A percentile compares a stretch with the other conserved stretches of the same genome.
These are phyloP conservation scores for Ambrosiella beaveri DNA, from an alignment of 2,329 filamentous ascomycete genomes.

Conservation along the genomic window DNA sequence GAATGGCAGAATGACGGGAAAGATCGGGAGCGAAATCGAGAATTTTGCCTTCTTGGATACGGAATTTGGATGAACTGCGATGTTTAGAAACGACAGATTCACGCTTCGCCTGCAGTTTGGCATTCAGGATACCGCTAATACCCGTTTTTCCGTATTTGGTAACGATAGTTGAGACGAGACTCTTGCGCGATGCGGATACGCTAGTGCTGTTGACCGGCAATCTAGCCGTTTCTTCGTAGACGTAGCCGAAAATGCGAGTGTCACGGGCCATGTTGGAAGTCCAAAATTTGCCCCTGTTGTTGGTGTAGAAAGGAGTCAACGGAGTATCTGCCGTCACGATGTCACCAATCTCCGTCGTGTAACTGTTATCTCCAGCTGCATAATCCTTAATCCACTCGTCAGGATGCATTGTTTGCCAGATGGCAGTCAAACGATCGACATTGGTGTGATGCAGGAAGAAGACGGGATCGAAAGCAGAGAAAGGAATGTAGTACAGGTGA, in stretches of 20 bases:
- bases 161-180: constrained; percentile 18
- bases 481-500: constrained; percentile 53
- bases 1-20: constrained; percentile 9
- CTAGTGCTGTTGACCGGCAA: constrained; percentile 14
- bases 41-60: constrained; percentile 11
- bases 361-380: constrained; percentile 38
- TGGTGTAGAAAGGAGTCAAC: constrained; percentile 50
- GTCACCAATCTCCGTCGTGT: constrained; percentile 37
- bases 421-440: constrained; percentile 55
- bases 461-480: constrained; percentile 62
- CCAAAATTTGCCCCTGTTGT: constrained; percentile 45
- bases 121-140: constrained; percentile 38
- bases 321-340: constrained; percentile 37
- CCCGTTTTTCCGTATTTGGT: constrained; percentile 23
- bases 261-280: constrained; percentile 44
- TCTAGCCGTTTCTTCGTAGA: constrained; percentile 44
- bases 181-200: constrained; percentile 10
- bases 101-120: constrained; percentile 15
- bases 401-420: constrained; percentile 63
- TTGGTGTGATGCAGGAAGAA: constrained; percentile 66
- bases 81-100: constrained; percentile 2
- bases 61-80: constrained; percentile 9
- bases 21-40: constrained; percentile 12
- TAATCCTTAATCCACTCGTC: constrained; percentile 46
- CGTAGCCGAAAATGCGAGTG: constrained; percentile 50